Evolutionary conservation across 176 grass and related monocot species (phyloP).

Genomic region (Chloris gayana): DNA sequence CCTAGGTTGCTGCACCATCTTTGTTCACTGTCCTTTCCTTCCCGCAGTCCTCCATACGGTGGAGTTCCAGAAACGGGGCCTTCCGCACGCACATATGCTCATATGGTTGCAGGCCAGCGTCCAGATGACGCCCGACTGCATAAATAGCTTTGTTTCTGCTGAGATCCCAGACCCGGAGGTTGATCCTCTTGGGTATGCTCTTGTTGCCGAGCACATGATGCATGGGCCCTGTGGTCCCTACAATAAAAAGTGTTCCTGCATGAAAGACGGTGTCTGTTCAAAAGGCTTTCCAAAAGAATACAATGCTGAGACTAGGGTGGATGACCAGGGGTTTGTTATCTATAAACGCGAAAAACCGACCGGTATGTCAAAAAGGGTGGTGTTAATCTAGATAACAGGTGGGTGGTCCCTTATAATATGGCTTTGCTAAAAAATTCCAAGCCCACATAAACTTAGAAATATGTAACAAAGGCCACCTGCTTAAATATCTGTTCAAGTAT

Average conservation of each 20-base stretch:
- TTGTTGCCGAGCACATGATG: neutral
- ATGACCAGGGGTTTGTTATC: neutral
- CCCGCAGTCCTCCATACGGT: no score
- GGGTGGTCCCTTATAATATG: neutral
- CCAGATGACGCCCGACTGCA: neutral
- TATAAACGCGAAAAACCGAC: neutral
- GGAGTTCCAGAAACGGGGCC: neutral
- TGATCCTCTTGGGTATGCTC: neutral
- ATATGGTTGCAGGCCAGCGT: neutral
- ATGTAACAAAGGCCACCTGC: neutral
- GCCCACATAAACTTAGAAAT: neutral
- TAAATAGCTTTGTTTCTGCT: neutral
- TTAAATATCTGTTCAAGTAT: neutral
- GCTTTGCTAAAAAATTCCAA: neutral
- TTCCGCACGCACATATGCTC: neutral
- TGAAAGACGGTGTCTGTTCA: neutral
- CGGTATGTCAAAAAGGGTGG: neutral
- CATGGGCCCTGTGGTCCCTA: neutral
- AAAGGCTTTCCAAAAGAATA: neutral
- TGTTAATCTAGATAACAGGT: neutral
- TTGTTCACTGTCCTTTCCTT: no score
- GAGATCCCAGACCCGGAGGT: neutral
- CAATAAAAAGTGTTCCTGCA: neutral
- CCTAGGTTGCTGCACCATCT: no score
- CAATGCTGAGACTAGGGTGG: neutral